Percentiles rank a stretch among this genome's conserved stretches.
Evolutionary conservation across 2,329 filamentous ascomycete genomes (phyloP).

Genomic region (Alternaria angustiovoidea): DNA sequence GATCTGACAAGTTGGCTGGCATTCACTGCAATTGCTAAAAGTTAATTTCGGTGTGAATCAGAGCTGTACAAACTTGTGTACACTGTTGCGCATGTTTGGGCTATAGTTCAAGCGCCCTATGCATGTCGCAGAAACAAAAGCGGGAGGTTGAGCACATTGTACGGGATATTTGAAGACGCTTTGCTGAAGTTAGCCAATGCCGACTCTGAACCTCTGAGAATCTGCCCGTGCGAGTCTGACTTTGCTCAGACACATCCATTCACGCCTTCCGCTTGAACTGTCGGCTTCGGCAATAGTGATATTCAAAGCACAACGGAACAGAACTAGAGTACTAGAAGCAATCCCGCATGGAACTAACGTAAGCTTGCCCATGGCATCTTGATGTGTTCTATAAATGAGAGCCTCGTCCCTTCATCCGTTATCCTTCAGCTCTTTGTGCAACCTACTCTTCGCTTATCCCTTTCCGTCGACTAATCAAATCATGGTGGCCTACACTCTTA

Average conservation of each 20-base stretch:
- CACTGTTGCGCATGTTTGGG: not conserved
- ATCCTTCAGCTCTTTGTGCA: not conserved
- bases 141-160: not conserved
- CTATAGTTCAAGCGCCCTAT: not conserved
- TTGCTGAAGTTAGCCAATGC: not conserved
- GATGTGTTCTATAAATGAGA: not conserved
- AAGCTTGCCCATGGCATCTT: no score
- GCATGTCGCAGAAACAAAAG: not conserved
- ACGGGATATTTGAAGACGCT: not conserved
- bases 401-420: not conserved
- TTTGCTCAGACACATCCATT: no score
- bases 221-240: no score
- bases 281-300: no score
- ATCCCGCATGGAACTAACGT: not conserved
- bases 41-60: not conserved
- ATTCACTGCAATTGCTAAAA: not conserved
- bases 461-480: not conserved
- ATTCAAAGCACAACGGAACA: no score
- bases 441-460: not conserved
- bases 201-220: not conserved
- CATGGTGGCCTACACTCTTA: not conserved
- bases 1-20: not conserved
- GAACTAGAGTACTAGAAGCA: not conserved
- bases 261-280: no score
- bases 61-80: not conserved